Percentiles rank a stretch among this genome's conserved stretches.
These are phyloP conservation scores for Rhodotorula mucilaginosa DNA, from an alignment of 1,284 basidiomycete species.

Conservation along the genomic window DNA sequence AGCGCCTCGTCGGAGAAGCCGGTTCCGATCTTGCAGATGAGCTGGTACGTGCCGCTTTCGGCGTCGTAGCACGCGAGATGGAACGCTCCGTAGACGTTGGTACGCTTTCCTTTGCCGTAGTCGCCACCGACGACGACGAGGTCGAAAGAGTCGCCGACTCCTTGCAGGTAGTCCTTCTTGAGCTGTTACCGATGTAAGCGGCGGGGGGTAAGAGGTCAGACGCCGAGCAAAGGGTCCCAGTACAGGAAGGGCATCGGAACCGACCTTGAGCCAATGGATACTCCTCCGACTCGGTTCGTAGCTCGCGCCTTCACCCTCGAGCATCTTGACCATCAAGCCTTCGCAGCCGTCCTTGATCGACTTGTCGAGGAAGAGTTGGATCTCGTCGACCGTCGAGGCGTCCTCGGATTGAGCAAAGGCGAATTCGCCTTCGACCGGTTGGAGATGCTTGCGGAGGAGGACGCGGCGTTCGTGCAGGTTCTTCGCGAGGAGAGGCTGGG, in stretches of 20 bases:
- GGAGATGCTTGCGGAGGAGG: conserved; percentile 76
- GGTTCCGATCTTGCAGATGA: conserved; percentile 98
- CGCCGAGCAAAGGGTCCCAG: not conserved
- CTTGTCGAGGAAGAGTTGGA: conserved; percentile 90
- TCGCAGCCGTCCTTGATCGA: conserved; percentile 98
- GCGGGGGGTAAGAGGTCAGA: not conserved
- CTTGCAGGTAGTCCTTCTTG: conserved; percentile 96
- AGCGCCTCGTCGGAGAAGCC: conserved; percentile 93
- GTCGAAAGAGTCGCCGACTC: conserved; percentile 95
- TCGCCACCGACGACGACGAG: conserved; percentile 95
- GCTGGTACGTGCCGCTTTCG: conserved; percentile 87
- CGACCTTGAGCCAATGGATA: conserved; percentile 97
- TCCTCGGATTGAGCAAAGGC: conserved; percentile 89
- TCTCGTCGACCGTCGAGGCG: conserved; percentile 84
- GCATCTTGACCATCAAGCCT: conserved; percentile 99
- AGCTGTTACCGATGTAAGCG: conserved; percentile 57
- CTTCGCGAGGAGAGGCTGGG: conserved; percentile 53
- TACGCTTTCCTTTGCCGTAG: conserved; percentile 96
- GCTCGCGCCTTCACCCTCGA: conserved; percentile 81
- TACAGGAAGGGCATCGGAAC: conserved; percentile 21
- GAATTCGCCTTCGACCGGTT: conserved; percentile 82
- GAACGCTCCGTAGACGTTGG: conserved; percentile 93
- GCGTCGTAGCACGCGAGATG: conserved; percentile 89
- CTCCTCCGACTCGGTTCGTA: conserved; percentile 93
- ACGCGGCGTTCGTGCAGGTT: conserved; percentile 70